These are phyloP conservation scores for Fragaria ananassa DNA, from an alignment of 306 rosid species.

Conservation along the genomic window DNA sequence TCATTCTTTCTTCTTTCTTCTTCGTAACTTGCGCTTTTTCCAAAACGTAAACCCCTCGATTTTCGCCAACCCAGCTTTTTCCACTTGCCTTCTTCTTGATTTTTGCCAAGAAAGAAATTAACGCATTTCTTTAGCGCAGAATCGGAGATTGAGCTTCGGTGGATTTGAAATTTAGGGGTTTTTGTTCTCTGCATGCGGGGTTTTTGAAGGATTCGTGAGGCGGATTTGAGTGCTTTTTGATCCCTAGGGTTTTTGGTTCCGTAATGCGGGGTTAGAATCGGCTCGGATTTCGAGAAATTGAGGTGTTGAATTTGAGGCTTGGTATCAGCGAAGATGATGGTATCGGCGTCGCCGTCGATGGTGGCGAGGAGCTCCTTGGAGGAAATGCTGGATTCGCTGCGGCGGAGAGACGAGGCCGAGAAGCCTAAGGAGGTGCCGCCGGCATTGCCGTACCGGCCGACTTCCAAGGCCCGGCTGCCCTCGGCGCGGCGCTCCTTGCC, in stretches of 20 bases:
- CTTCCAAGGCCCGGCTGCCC: conserved; percentile 69
- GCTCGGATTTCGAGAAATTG: conserved; percentile 15
- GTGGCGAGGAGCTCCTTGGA: conserved; percentile 82
- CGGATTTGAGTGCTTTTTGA: neutral
- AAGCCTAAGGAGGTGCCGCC: conserved; percentile 87
- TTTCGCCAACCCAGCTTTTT: conserved; percentile 37
- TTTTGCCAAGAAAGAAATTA: neutral
- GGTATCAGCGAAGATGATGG: conserved; percentile 44
- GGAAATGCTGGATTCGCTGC: conserved; percentile 93
- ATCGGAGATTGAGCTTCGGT: neutral
- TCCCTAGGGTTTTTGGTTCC: conserved; percentile 30
- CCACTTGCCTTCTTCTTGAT: conserved; percentile 26
- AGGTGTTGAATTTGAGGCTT: conserved; percentile 18
- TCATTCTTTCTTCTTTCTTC: conserved; percentile 12
- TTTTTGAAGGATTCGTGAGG: neutral
- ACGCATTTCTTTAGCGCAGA: neutral
- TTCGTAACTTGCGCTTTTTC: conserved; percentile 44
- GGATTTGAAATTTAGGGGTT: neutral
- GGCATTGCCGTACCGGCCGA: conserved; percentile 89
- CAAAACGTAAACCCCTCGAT: conserved; percentile 31
- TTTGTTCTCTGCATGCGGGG: neutral
- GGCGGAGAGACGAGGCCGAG: conserved; percentile 66
- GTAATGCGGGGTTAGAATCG: conserved; percentile 20
- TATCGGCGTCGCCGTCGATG: conserved; percentile 56
- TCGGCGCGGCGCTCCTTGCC: conserved; percentile 70